phyloP scores from a whole-genome alignment of 23 red algal genomes.

The Cyanidium caldarium region DNA sequence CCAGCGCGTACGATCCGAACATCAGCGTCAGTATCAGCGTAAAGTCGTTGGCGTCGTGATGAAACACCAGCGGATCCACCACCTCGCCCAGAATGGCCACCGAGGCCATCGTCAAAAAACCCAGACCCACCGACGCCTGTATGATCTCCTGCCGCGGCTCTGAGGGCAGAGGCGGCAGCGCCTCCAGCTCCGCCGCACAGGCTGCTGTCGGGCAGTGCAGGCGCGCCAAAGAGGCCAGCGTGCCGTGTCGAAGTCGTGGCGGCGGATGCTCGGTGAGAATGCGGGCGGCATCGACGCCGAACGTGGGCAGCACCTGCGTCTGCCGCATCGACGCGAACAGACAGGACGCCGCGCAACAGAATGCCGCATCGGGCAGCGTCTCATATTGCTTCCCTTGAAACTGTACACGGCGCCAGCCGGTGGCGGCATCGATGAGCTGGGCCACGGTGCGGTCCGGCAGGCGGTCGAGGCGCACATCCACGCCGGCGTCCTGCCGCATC shows the following conservation, averaged over 20 bases:
- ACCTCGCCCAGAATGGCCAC: not conserved
- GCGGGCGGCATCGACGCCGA: not conserved
- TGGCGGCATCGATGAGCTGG: not conserved
- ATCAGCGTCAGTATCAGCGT: not conserved
- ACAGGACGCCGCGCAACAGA: not conserved
- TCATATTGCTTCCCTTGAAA: not conserved
- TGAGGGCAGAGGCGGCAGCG: not conserved
- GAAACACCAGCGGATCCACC: not conserved
- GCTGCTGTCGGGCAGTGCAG: not conserved
- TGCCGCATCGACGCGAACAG: not conserved
- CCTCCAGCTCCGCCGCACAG: not conserved
- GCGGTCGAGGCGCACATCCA: not conserved
- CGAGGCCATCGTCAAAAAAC: not conserved
- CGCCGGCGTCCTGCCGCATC: not conserved
- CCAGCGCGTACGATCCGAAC: not conserved
- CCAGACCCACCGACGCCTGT: not conserved
- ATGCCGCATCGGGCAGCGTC: not conserved
- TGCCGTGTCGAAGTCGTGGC: not conserved
- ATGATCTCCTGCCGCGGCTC: not conserved
- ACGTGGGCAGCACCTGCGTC: not conserved
- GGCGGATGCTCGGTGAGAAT: not conserved
- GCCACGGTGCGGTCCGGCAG: not conserved
- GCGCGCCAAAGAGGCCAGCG: not conserved
- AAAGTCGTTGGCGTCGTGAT: not conserved
- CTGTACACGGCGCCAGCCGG: not conserved